Evolutionary conservation across 306 rosid species (phyloP).

Genomic region (Rubus idaeus): DNA sequence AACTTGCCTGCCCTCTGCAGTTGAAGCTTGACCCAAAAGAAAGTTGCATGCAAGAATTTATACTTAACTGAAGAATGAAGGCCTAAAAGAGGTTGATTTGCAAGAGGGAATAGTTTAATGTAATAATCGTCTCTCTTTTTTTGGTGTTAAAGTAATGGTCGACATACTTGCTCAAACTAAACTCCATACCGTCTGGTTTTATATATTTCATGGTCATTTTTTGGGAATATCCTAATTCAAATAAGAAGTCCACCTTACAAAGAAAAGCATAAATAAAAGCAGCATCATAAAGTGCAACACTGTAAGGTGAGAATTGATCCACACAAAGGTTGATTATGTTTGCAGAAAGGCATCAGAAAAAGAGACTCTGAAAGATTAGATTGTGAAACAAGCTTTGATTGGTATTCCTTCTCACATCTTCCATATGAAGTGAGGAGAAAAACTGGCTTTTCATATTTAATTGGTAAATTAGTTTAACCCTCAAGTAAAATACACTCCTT

Average conservation of each 20-base stretch:
- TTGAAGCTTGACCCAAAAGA: slow-evolving; percentile 6
- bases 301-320: slow-evolving; percentile 33
- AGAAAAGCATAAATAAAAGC: slow-evolving; percentile 57
- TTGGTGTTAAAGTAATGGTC: neutral
- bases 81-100: neutral
- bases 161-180: neutral
- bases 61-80: neutral
- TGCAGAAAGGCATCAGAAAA: slow-evolving; percentile 56
- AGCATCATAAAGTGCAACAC: slow-evolving; percentile 43
- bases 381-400: slow-evolving; percentile 44
- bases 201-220: too few relatives aligned
- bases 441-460: neutral
- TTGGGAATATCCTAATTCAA: neutral
- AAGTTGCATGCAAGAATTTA: slow-evolving; percentile 2
- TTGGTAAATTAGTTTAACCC: neutral
- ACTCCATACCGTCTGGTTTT: neutral
- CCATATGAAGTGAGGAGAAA: neutral
- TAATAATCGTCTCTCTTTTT: too few relatives aligned
- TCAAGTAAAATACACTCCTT: slow-evolving; percentile 22
- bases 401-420: slow-evolving; percentile 37
- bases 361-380: slow-evolving; percentile 22
- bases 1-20: neutral
- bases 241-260: slow-evolving; percentile 43
- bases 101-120: neutral
- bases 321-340: slow-evolving; percentile 45